Conservation (phyloP, 2,329 filamentous ascomycete species). For the Penicillium paneum region DNA sequence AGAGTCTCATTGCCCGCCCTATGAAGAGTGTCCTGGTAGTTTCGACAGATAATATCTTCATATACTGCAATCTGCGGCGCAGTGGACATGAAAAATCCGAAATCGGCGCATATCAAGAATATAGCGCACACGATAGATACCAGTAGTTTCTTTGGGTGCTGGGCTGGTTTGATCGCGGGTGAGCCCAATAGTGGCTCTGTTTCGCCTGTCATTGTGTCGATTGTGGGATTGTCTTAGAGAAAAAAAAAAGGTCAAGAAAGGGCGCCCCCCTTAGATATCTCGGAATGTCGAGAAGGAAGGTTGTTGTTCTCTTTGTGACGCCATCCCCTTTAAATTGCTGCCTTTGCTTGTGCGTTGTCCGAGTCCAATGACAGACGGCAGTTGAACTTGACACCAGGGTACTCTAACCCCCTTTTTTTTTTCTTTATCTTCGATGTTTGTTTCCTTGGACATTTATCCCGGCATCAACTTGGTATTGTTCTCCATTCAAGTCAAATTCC, state of each 20-base stretch:
- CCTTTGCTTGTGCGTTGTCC: not conserved
- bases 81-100: slow-evolving; percentile 20
- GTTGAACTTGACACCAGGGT: not conserved
- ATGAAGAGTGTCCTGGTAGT: slow-evolving; percentile 16
- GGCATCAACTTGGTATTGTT: not conserved
- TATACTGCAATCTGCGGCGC: slow-evolving; percentile 29
- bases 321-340: not conserved
- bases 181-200: slow-evolving; percentile 10
- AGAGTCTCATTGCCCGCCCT: not conserved
- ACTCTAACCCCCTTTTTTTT: not conserved
- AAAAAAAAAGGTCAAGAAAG: not conserved
- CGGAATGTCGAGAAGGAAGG: not conserved
- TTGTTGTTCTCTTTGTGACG: not conserved
- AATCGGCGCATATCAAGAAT: slow-evolving; percentile 21
- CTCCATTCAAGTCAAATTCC: too few species aligned
- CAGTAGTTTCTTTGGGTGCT: slow-evolving; percentile 15
- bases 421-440: not conserved
- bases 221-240: not conserved
- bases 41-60: slow-evolving; percentile 28
- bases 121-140: slow-evolving; percentile 14
- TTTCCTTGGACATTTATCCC: not conserved
- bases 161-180: not conserved
- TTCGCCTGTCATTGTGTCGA: slow-evolving; percentile 1
- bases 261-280: not conserved
- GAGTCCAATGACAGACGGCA: not conserved